Evolutionary conservation across 2,329 filamentous ascomycete genomes (phyloP).

Genomic region (Pseudogymnoascus destructans): DNA sequence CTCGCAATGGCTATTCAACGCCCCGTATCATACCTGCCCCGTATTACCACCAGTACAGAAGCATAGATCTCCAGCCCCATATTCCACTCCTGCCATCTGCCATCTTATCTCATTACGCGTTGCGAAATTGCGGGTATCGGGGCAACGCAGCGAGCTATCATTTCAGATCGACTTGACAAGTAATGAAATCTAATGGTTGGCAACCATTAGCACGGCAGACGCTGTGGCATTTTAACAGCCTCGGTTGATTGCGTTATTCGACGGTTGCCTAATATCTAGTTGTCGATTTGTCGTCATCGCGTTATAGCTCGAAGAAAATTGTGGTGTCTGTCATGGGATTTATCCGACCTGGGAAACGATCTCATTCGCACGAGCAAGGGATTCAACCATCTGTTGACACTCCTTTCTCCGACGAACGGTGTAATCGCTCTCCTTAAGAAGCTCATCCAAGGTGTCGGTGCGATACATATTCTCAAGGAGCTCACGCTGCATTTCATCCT

Average conservation of each 20-base stretch:
- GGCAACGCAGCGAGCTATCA: conserved; percentile 3
- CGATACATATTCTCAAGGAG: conserved; percentile 97
- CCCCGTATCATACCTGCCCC: neutral
- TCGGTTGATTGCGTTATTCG: conserved; percentile 4
- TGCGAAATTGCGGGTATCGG: conserved; percentile 5
- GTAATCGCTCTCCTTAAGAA: conserved; percentile 97
- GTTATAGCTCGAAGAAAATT: conserved; percentile 8
- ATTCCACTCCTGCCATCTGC: neutral
- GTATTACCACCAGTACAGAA: neutral
- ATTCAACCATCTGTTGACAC: conserved; percentile 98
- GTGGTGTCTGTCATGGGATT: neutral
- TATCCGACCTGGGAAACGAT: conserved; percentile 68
- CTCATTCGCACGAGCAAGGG: conserved; percentile 75
- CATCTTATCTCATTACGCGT: conserved; percentile 7
- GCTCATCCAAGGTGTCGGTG: conserved; percentile 74
- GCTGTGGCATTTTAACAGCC: neutral
- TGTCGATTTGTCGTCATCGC: conserved; percentile 1
- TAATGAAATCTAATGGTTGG: conserved; percentile 2
- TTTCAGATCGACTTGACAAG: conserved; percentile 5
- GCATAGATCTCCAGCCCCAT: neutral
- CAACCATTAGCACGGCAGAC: neutral
- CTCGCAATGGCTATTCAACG: neutral
- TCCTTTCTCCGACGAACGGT: conserved; percentile 90
- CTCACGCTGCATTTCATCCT: conserved; percentile 97
- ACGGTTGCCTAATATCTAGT: neutral